Conservation (phyloP, 108 stramenopile genomes). For the Mediolabrus comicus region DNA sequence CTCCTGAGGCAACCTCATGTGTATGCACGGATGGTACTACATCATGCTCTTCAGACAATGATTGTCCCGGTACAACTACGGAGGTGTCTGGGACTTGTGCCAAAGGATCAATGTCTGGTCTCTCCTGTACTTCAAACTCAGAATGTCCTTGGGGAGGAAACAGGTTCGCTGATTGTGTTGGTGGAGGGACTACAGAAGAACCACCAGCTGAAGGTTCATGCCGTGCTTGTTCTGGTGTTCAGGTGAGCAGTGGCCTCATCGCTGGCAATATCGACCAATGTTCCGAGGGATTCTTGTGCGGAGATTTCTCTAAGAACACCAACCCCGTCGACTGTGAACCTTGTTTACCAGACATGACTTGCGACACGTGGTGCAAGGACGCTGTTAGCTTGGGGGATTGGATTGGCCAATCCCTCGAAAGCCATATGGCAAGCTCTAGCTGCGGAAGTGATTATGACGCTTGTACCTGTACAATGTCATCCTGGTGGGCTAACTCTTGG, state of each 20-base stretch:
- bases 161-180: neutral
- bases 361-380: neutral
- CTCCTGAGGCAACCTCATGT: neutral
- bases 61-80: neutral
- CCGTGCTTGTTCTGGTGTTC: neutral
- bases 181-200: neutral
- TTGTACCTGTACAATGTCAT: neutral
- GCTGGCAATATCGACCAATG: neutral
- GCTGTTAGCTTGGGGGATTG: neutral
- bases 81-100: neutral
- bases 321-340: neutral
- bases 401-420: neutral
- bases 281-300: neutral
- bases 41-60: neutral
- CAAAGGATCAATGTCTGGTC: neutral
- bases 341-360: neutral
- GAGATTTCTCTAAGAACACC: neutral
- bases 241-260: neutral
- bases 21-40: neutral
- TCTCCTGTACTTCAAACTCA: neutral
- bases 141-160: neutral
- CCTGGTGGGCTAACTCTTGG: neutral
- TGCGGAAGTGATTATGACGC: neutral
- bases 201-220: neutral
- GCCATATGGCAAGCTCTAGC: neutral